Conservation (phyloP, 1,284 basidiomycete species). For the Cryptococcus sp. region DNA sequence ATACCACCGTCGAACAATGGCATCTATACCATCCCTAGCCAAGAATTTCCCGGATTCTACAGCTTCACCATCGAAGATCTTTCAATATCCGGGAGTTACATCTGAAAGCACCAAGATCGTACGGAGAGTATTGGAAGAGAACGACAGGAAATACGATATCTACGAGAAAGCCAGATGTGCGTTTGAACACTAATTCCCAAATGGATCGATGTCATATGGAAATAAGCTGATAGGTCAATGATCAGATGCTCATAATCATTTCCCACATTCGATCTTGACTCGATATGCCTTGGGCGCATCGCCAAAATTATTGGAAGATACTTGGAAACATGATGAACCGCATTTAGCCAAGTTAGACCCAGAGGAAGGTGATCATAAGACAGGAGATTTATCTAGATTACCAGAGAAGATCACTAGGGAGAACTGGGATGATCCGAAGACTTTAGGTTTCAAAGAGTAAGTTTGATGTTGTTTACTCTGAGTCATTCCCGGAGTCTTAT, state of each 20-base stretch:
- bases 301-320: constrained; percentile 52
- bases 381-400: constrained; percentile 13
- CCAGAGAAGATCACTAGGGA: constrained; percentile 31
- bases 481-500: neutral
- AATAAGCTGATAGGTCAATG: neutral
- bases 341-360: constrained; percentile 52
- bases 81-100: constrained; percentile 53
- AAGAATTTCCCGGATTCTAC: constrained; percentile 30
- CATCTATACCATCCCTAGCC: constrained; percentile 4
- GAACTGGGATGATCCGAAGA: constrained; percentile 55
- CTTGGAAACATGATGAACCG: constrained; percentile 25
- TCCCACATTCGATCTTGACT: constrained; percentile 52
- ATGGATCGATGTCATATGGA: neutral
- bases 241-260: constrained; percentile 57
- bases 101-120: constrained; percentile 51
- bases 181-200: neutral
- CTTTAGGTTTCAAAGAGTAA: constrained; percentile 57
- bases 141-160: constrained; percentile 58
- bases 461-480: constrained; percentile 15
- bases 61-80: constrained; percentile 22
- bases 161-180: constrained; percentile 47
- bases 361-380: constrained; percentile 38
- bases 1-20: neutral
- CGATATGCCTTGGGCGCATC: constrained; percentile 63
- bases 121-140: constrained; percentile 55